Evolutionary conservation across 2,329 filamentous ascomycete genomes (phyloP).

Genomic region (Chaetomium sp.): DNA sequence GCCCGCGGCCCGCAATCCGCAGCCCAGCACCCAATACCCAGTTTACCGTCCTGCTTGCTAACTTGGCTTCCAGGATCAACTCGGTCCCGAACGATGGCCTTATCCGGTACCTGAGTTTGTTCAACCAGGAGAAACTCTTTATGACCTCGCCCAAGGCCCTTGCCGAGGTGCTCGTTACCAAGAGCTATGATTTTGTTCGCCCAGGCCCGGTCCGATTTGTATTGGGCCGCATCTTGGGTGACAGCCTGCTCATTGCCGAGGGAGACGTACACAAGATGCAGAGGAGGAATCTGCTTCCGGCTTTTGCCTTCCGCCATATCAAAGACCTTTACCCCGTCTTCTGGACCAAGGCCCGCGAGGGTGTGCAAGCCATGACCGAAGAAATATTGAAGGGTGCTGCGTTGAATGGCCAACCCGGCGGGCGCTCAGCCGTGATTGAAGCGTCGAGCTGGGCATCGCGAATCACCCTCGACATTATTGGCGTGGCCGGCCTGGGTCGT

Average conservation of each 20-base stretch:
- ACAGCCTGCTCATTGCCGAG: constrained; percentile 72
- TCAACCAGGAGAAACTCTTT: constrained; percentile 59
- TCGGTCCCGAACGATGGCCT: constrained; percentile 61
- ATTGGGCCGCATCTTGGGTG: constrained; percentile 59
- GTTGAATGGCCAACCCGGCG: constrained; percentile 26
- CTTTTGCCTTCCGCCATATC: constrained; percentile 79
- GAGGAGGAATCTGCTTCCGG: constrained; percentile 71
- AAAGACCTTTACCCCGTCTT: constrained; percentile 81
- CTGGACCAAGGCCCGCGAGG: constrained; percentile 69
- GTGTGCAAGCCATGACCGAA: constrained; percentile 54
- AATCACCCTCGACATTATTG: constrained; percentile 69
- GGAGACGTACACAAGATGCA: constrained; percentile 85
- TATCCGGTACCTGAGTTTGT: constrained; percentile 57
- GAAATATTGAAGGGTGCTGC: constrained; percentile 38
- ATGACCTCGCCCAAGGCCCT: constrained; percentile 57
- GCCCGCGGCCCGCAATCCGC: background rate
- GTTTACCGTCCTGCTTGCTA: background rate
- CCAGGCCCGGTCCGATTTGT: constrained; percentile 47
- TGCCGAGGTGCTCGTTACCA: constrained; percentile 62
- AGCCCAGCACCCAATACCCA: no score
- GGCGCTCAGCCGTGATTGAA: constrained; percentile 43
- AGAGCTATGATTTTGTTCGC: constrained; percentile 65
- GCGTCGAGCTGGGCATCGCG: constrained; percentile 58
- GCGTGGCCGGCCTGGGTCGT: constrained; percentile 61
- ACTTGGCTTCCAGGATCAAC: constrained; percentile 45